Conservation (phyloP, 192 early-diverging fungal genomes). For the Linnemannia zychae region DNA sequence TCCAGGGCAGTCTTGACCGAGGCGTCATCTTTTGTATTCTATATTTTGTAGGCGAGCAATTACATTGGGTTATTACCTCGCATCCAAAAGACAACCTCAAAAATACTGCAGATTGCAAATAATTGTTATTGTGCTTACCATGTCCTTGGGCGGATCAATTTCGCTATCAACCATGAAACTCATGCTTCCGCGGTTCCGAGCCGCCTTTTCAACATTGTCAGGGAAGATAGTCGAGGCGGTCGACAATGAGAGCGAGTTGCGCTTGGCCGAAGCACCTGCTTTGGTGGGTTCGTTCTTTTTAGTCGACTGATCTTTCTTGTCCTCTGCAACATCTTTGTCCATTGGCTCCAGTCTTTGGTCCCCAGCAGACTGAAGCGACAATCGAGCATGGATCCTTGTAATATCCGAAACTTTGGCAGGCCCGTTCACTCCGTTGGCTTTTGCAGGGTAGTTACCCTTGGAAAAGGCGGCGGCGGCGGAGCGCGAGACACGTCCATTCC, state of each 20-base stretch:
- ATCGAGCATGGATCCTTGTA: conserved; percentile 35
- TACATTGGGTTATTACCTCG: too few relatives aligned
- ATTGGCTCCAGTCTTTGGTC: conserved; percentile 1
- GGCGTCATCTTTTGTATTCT: neutral
- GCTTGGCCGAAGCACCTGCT: neutral
- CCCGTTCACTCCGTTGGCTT: conserved; percentile 9
- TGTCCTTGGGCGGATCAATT: conserved; percentile 19
- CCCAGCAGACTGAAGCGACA: conserved; percentile 35
- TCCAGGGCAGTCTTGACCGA: neutral
- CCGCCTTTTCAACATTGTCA: conserved; percentile 40
- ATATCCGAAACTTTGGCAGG: conserved; percentile 31
- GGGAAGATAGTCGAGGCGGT: conserved; percentile 36
- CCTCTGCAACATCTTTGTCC: neutral
- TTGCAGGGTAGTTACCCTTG: conserved; percentile 49
- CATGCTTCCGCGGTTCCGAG: conserved; percentile 48
- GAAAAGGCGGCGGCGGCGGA: neutral
- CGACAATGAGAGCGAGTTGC: conserved; percentile 30
- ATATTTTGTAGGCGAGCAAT: too few relatives aligned
- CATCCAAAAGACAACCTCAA: neutral
- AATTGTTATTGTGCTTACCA: neutral
- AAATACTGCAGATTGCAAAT: neutral
- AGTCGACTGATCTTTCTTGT: neutral
- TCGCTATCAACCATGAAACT: conserved; percentile 56
- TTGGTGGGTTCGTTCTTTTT: neutral
- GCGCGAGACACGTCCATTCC: conserved; percentile 12